Base-by-base conservation (phyloP, 129 eudicot genomes). In the Escallonia rubra region DNA sequence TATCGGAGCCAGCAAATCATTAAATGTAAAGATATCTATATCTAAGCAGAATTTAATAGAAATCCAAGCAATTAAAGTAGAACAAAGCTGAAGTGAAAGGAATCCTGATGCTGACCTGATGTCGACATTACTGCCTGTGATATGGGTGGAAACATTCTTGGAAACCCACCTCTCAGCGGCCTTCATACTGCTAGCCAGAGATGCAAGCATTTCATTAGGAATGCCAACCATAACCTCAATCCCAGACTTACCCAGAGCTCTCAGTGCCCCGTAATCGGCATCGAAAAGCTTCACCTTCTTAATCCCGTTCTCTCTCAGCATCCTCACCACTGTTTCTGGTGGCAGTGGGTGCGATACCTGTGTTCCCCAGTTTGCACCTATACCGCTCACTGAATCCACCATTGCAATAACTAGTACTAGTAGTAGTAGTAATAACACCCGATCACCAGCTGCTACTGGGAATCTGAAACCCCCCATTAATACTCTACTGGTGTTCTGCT, bases 301-400 rank as follows among this genome's bases (percentile, higher is more conserved):
- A 59, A 92, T 78, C 69, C 96, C 87, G 67, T 92, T 92, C 55
- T 92, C 96, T 64, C 63, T 76, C 13, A 92, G 77, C 85, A 92
- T 23, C 82, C 77, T 80, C 60, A 92, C 96, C 49, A 87, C 87
- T 10, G 78, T 84, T 54, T 77, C 52, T 55, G 85, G 86, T 5
- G 81, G 82, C 56, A 92, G 64, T 9, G 86, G 87, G 66, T 92
- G 98, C 50, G 91, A 81, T 44, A 86, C 72, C 72, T 88, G 96
- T 55, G 96, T 92, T 48, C 98, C 98, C 98, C 98, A 92, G 51
- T 92, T 92, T 39, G 86, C 98, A 55, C 98, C 98, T 10, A 86
- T 88, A 43, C 95, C 90, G 46, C 77, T 13, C 70, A 75, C 94
- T 76, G 34, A 23, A 23, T 23, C 34, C 34, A 23, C 34, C 34